Base-by-base conservation (phyloP, 176 grass and related monocot genomes). In the Rhynchospora breviuscula region DNA sequence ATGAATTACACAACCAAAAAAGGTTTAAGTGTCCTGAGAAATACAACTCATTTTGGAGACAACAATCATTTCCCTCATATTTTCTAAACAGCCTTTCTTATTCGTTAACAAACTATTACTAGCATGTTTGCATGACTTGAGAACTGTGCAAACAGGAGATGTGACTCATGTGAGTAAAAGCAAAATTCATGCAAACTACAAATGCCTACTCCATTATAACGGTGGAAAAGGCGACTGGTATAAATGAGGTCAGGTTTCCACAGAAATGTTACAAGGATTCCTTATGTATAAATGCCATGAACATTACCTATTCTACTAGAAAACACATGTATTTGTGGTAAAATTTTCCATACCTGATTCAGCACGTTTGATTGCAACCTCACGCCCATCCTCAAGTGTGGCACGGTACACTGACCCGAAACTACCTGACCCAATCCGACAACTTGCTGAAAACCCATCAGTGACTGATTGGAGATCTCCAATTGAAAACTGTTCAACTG, bases 331-430 rank as follows among this genome's bases (percentile, higher is more conserved):
- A 52, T 14, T n/a, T 2, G 43, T 14, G 31, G 31, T 69, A 14
- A 40, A n/a, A 26, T 54, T 76, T 54, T 54, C 2, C 44, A 84
- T 62, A 66, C 60, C 43, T 72, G 73, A 56, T 54, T 75, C 92
- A 3, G 95, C 92, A 2, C 90, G 89, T 73, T 98, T 98, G 80
- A 98, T 98, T 0, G 92, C 90, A 2, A 95, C 92, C 63, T 80
- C 90, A 19, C 92, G 89, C 6, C 89, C 89, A 67, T 91, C 91
- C 8, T 69, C 18, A 3, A 94, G 90, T 33, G 62, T 84, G 78
- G 92, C 95, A 14, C 81, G 92, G 84, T 94, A 94, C 75, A 98
- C 95, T 10, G 92, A 94, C 26, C 95, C 95, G 86, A 98, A 98
- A 90, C 95, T 94, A 17, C 92, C 95, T 0, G 90, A 88, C 1